phyloP scores from a whole-genome alignment of 2,329 filamentous ascomycete genomes.

The Fusarium cyanostomum region DNA sequence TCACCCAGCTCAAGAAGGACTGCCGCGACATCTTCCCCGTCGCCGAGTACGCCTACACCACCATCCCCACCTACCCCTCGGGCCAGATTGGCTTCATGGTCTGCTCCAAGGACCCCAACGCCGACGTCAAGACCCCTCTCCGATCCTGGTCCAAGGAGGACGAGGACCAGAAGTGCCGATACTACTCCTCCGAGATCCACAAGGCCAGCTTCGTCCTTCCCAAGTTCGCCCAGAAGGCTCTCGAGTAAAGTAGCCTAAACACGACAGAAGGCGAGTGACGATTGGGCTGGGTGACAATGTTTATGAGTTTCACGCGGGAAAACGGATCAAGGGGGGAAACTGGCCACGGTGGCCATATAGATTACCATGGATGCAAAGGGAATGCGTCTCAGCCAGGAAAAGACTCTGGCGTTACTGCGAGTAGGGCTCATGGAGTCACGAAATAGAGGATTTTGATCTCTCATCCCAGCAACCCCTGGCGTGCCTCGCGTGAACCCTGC shows the following conservation, averaged over 20 bases:
- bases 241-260: conserved; percentile 58
- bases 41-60: conserved; percentile 98
- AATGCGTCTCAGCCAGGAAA: conserved; percentile 16
- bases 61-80: conserved; percentile 98
- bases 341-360: conserved; percentile 35
- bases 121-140: conserved; percentile 85
- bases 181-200: conserved; percentile 98
- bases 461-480: neutral
- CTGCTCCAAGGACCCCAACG: conserved; percentile 91
- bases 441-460: conserved; percentile 29
- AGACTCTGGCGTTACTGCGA: conserved; percentile 29
- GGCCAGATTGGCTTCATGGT: conserved; percentile 99
- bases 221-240: conserved; percentile 86
- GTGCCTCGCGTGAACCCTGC: neutral
- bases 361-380: conserved; percentile 20
- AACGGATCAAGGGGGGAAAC: conserved; percentile 23
- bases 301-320: conserved; percentile 38
- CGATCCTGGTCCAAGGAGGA: conserved; percentile 85
- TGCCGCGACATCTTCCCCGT: conserved; percentile 98
- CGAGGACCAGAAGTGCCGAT: conserved; percentile 91
- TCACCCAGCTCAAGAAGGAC: conserved; percentile 93
- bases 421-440: conserved; percentile 28
- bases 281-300: conserved; percentile 24
- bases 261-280: neutral
- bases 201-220: conserved; percentile 93